Evolutionary conservation across 768 basidiomycete species (phyloP), one percentile per base, ranked within the genome.

Genomic region (Candolleomyces eurysporus): DNA sequence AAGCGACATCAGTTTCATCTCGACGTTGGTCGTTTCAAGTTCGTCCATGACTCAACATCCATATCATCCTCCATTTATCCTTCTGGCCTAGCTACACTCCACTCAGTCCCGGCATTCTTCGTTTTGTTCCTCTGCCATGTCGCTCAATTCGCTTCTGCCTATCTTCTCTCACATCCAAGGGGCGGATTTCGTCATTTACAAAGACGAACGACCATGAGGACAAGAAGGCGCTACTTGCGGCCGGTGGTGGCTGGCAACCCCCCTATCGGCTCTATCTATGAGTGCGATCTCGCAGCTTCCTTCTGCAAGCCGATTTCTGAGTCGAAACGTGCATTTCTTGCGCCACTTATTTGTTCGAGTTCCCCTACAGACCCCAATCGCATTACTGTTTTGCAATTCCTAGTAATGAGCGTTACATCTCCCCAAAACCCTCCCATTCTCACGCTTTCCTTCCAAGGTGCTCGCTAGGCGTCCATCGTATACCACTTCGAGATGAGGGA

Each of bases 231-330:
- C 0, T 26, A 19, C 5, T 16, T 57, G 3, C 39, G 55, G 7
- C 36, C 26, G 17, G 22, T 16, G 5, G 31, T 54, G 11, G 31
- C 16, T 43, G 54, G 7, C 72, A n/a, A 57, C 63, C 14, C 61
- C 67, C n/a, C 62, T 65, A 42, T 68, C 31, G 70, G 70, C 21
- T 75, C 71, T 70, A 57, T 70, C 8, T 87, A 87, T 66, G 75
- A 73, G 58, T 76, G 79, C 5, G 66, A 76, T n/a, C 76, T 87
- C 49, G 78, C 79, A 16, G 83, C 84, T 30, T 69, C 67, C 50
- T 84, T 80, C 62, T 87, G 85, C 86, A 71, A 75, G 19, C 72
- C 73, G 9, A 62, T 87, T 51, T 82, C 81, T 64, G 69, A 73
- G 60, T 71, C 75, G 14, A 61, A 75, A 65, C 78, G 85, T 84